A percentile compares a stretch with the other conserved stretches of the same genome.
These are phyloP conservation scores for Metschnikowia picachoensis DNA, from an alignment of 805 yeast species.

Conservation along the genomic window DNA sequence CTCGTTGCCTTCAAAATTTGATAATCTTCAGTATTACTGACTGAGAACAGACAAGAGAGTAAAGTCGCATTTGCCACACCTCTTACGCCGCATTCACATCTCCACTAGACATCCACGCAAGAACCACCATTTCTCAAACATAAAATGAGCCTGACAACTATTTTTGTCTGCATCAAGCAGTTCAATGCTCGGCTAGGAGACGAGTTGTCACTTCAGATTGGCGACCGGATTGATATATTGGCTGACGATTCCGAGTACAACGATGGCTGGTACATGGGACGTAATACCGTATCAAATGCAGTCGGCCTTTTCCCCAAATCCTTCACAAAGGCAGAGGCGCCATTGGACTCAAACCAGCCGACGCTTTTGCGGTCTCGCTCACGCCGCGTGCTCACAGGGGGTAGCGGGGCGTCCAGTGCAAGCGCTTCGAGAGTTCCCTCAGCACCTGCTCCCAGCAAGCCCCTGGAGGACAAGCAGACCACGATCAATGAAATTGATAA, in stretches of 20 bases:
- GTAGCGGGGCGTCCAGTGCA: conserved; percentile 8
- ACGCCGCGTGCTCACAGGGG: conserved; percentile 36
- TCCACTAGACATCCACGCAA: not conserved
- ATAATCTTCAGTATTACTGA: no score
- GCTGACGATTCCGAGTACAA: conserved; percentile 91
- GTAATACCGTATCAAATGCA: conserved; percentile 62
- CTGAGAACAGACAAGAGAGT: no score
- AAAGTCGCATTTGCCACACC: no score
- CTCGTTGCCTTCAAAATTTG: no score
- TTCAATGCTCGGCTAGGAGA: conserved; percentile 86
- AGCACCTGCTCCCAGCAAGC: conserved; percentile 6
- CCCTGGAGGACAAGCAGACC: conserved; percentile 5
- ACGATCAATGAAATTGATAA: conserved; percentile 71
- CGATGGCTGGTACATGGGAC: conserved; percentile 97
- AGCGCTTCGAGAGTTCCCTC: conserved; percentile 10
- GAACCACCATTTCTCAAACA: not conserved
- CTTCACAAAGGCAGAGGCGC: conserved; percentile 56
- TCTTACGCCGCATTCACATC: no score
- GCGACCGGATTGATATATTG: conserved; percentile 83
- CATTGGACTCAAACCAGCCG: conserved; percentile 7
- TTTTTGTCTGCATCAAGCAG: conserved; percentile 70
- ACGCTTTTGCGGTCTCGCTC: conserved; percentile 50
- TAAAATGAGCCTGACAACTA: conserved; percentile 14
- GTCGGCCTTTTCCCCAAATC: conserved; percentile 91
- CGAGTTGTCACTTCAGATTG: conserved; percentile 74